Evolutionary conservation across 2,329 filamentous ascomycete species (phyloP), one percentile per base, ranked within the genome.

Genomic region (Fusarium sp.): DNA sequence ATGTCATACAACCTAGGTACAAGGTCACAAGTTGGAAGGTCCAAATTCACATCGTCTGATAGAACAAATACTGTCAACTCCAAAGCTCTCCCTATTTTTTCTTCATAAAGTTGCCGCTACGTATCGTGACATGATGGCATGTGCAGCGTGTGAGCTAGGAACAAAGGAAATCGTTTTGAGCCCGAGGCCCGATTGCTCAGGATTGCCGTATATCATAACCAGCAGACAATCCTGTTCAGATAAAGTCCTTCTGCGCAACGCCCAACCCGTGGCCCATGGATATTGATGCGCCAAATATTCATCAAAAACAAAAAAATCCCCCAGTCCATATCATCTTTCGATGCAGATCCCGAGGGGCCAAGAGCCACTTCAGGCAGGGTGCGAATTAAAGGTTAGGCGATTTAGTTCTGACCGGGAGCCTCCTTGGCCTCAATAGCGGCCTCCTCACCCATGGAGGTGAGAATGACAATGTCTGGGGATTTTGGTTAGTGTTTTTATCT

Each of bases 361-460:
- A 60, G 71, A 69, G 67, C 71, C 75, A 71, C 63, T 64, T 56
- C 61, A 69, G 65, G 66, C 59, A 54, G 72, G 67, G 67, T 71
- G 72, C 65, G 65, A 57, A 65, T 60, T 44, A 61, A 56, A 62
- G 58, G 52, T 57, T 53, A 66, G 53, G 46, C 59, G 42, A 51
- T 69, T 76, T 77, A 79, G 59, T 64, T 58, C 65, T 73, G 69
- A 65, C 75, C 75, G 82, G 92, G 90, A 82, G 93, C 93, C 86
- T 98, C 94, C 91, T 98, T 98, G 84, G 91, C 92, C 81, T 98
- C 94, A 81, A 98, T 91, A 79, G 91, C 92, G 77, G 88, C 85
- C 88, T 98, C 93, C 86, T 99, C 95, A 80, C 93, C 93, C 96
- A 99, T 99, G 81, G 96, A 90, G 77, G 93, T 93, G 80, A 97